These are phyloP conservation scores for Paramecium tetraurelia DNA, from an alignment of 73 alveolate genomes.

Conservation along the genomic window DNA sequence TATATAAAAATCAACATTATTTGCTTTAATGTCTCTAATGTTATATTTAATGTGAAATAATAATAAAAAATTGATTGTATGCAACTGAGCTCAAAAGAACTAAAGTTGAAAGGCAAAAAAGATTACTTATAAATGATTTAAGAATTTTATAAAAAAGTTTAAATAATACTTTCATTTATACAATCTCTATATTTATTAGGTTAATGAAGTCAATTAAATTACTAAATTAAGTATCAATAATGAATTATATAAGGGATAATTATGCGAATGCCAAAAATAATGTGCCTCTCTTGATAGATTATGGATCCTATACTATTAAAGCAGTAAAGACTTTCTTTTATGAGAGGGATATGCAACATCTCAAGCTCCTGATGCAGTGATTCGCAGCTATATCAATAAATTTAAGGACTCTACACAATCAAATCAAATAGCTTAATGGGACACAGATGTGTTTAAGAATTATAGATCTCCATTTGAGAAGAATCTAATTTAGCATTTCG, in stretches of 20 bases:
- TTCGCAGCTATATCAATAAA: conserved; percentile 18
- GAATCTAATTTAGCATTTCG: conserved; percentile 2
- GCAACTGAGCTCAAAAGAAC: no score
- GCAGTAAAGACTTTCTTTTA: not conserved
- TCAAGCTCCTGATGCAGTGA: not conserved
- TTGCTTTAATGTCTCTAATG: no score
- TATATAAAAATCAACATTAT: no score
- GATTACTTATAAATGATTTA: no score
- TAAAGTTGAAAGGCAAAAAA: no score
- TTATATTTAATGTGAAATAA: no score
- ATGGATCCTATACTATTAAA: conserved; percentile 21
- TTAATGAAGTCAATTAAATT: no score
- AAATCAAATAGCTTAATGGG: not conserved
- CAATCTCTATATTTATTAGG: no score
- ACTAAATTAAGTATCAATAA: not conserved
- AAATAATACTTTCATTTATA: no score
- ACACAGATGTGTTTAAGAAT: conserved; percentile 29
- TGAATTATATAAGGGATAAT: not conserved
- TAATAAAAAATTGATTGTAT: no score
- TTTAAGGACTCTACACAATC: not conserved
- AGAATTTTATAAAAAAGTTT: no score
- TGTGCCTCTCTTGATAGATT: conserved; percentile 6
- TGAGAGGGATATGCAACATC: not conserved
- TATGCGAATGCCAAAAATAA: not conserved
- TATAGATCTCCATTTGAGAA: conserved; percentile 51